Conservation (phyloP, 371 early-diverging fungal species). For the Lichtheimia corymbifera region DNA sequence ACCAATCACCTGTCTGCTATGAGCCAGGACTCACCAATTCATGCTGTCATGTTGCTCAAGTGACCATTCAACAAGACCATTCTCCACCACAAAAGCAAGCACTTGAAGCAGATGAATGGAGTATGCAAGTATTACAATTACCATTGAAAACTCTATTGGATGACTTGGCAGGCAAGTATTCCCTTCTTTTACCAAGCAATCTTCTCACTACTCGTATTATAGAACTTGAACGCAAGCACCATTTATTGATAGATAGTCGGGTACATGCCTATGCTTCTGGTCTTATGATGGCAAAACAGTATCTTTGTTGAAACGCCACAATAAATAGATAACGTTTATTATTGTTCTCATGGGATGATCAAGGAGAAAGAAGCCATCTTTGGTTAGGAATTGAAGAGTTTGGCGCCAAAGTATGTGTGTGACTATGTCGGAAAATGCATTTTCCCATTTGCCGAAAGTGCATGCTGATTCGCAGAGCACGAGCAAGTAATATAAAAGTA, state of each 20-base stretch:
- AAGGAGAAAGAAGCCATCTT: too few species aligned
- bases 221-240: constrained; percentile 5
- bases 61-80: constrained; percentile 24
- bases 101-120: constrained; percentile 60
- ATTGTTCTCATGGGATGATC: too few species aligned
- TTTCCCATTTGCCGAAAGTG: too few species aligned
- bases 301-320: too few species aligned
- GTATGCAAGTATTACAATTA: constrained; percentile 44
- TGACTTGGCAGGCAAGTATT: too few species aligned
- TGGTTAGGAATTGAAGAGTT: too few species aligned
- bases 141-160: constrained; percentile 27
- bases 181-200: too few species aligned
- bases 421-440: too few species aligned
- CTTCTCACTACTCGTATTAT: neutral
- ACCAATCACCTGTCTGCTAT: constrained; percentile 42
- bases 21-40: constrained; percentile 66
- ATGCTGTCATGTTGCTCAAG: constrained; percentile 46
- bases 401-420: too few species aligned
- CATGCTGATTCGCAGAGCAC: too few species aligned
- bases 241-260: constrained; percentile 20
- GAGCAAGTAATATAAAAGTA: too few species aligned
- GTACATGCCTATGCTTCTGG: constrained; percentile 24
- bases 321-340: too few species aligned
- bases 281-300: neutral
- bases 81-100: constrained; percentile 18